A percentile compares a stretch with the other conserved stretches of the same genome.
Conservation (phyloP, 73 alveolate genomes). For the Diophrys sp. region DNA sequence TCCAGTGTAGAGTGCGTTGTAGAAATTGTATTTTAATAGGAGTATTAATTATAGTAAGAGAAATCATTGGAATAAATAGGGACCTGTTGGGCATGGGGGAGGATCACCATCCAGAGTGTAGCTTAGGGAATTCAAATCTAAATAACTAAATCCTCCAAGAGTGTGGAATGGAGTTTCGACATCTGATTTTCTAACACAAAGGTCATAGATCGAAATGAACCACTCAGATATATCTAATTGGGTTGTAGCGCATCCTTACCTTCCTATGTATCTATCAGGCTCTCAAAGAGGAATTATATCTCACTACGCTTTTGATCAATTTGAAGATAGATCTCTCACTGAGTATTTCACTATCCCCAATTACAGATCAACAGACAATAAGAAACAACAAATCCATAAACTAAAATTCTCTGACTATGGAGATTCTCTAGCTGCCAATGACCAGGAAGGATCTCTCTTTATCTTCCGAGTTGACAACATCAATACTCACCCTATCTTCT, state of each 20-base stretch:
- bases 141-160: conserved; percentile 34
- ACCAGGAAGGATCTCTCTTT: conserved; percentile 45
- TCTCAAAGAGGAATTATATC: neutral
- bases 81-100: neutral
- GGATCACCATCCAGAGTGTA: neutral
- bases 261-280: conserved; percentile 58
- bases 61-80: neutral
- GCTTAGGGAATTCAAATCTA: conserved; percentile 29
- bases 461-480: conserved; percentile 25
- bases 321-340: conserved; percentile 23
- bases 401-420: conserved; percentile 43
- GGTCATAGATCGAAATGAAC: conserved; percentile 20
- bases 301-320: conserved; percentile 16
- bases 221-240: conserved; percentile 37
- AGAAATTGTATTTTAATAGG: conserved; percentile 15
- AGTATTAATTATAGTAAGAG: conserved; percentile 38
- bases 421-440: conserved; percentile 33
- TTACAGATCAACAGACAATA: conserved; percentile 1
- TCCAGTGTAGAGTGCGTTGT: conserved; percentile 19
- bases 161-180: conserved; percentile 35
- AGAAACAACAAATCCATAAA: conserved; percentile 42
- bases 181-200: conserved; percentile 20
- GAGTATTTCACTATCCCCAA: conserved; percentile 18
- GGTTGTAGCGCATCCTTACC: conserved; percentile 57
- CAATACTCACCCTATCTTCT: conserved; percentile 15